phyloP scores from a whole-genome alignment of 2,329 filamentous ascomycete genomes.

The Plectosphaerella cucumerina region DNA sequence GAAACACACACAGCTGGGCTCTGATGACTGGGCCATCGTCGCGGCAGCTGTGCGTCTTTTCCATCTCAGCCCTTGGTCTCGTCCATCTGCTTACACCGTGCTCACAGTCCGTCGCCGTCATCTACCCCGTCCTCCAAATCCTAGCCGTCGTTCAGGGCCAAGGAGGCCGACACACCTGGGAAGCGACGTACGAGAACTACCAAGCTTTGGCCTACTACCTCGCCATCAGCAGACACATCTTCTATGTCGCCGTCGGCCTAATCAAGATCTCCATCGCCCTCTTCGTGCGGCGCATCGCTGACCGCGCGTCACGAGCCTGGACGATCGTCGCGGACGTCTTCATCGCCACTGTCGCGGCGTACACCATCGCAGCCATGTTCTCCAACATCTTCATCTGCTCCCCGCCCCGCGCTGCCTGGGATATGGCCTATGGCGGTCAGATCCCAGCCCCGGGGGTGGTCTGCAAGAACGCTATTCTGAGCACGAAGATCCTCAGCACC shows the following conservation, averaged over 20 bases:
- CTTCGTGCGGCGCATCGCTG: constrained; percentile 28
- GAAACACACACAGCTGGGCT: constrained; percentile 23
- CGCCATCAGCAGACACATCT: constrained; percentile 17
- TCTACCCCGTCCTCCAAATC: constrained; percentile 22
- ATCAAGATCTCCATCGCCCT: constrained; percentile 30
- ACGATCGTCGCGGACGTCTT: constrained; percentile 23
- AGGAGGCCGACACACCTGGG: constrained; percentile 22
- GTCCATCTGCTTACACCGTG: no score
- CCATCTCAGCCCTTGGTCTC: no score
- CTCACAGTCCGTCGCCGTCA: constrained; percentile 16
- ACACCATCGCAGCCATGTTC: constrained; percentile 22
- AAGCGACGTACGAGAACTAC: constrained; percentile 27
- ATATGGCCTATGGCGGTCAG: constrained; percentile 18
- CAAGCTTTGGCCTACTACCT: constrained; percentile 18
- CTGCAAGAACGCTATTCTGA: constrained; percentile 15
- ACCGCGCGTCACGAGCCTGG: constrained; percentile 22
- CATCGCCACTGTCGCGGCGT: constrained; percentile 20
- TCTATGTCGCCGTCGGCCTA: constrained; percentile 24
- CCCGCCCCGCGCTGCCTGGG: constrained; percentile 19
- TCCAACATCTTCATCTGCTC: constrained; percentile 23
- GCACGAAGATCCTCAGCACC: constrained; percentile 19
- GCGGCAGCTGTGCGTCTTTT: constrained; percentile 23
- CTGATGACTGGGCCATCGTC: constrained; percentile 26
- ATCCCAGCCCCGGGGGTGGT: constrained; percentile 7
- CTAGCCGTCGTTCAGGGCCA: constrained; percentile 19